Evolutionary conservation across 441 rosid genomes (phyloP), one percentile per base, ranked within the genome.

Genomic region (Corymbia citriodora): DNA sequence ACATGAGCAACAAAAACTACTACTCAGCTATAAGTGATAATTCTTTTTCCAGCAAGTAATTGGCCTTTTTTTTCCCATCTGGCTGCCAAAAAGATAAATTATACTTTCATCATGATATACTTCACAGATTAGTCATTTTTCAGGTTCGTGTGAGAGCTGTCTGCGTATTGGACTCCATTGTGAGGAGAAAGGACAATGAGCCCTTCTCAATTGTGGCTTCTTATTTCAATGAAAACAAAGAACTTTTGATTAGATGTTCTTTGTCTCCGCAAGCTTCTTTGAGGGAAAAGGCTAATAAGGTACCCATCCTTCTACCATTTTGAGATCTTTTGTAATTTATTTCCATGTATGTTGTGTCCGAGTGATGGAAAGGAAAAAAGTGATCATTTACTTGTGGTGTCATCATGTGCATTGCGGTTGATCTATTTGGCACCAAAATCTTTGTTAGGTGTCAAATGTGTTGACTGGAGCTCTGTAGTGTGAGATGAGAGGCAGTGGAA

Each of bases 111-210:
- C 85, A 23, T 79, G 23, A 79, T 79, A 19, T 79, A 23, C 52
- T 79, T 45, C 52, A 79, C 27, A 2, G 23, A 81, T 63, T 52
- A 36, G 12, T 53, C 12, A 18, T 45, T 82, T 87, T 89, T 91
- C 94, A 98, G 99, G 97, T 97, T 87, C 99, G 97, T 87, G 94
- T 97, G 97, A 98, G 95, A 96, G 99, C 99, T 88, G 90, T 95
- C 65, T 98, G 99, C 91, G 96, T 97, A 55, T 98, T 98, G 86
- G 99, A 97, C 92, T 93, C 98, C 88, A 93, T 98, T 90, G 91
- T 98, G 93, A 95, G 99, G 95, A 96, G 92, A 92, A 96, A 94
- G 92, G 98, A 96, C 79, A 95, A 94, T 90, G 97, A 93, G 49
- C 94, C 94, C 31, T 96, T 97, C 93, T 92, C 94, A 72, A 87